Base-by-base conservation (phyloP, 257 asterid species). In the Ajuga chamaepitys region DNA sequence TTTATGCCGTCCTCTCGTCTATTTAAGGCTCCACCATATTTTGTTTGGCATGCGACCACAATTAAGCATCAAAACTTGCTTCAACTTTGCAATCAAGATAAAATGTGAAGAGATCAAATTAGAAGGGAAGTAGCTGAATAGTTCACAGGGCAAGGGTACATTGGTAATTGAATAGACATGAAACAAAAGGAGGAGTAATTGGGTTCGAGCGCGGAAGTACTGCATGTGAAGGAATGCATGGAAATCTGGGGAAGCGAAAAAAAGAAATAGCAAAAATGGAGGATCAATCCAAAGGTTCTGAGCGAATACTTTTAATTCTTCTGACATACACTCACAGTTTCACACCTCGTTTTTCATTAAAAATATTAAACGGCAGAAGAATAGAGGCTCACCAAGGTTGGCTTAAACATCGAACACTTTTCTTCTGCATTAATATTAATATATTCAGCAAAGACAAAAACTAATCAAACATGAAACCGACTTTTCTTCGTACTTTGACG, bases 141-240 rank as follows among this genome's bases (percentile, higher is more conserved):
- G 57, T 20, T 50, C 9, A 46, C 3, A 48, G 16, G n/a, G 0
- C 41, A 63, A 63, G 71, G 65, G 13, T 8, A 44, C 13, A 67
- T 17, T 18, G 9, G 73, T 67, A 67, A 68, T 24, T 50, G 10
- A 4, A 22, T 20, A 24, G 0, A 18, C 1, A 42, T 16, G 24
- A 41, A n/a, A n/a, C n/a, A n/a, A n/a, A n/a, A n/a, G n/a, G n/a
- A n/a, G n/a, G n/a, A n/a, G n/a, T n/a, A n/a, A 41, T 58, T 65
- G 75, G 77, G 74, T 70, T 81, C 51, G 51, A 71, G 74, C 70
- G 65, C 26, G 47, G 21, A 57, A 60, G 46, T 51, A 60, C 40
- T 68, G 59, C 85, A 79, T 65, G 75, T 70, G 80, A 64, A 69
- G 70, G 21, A 70, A 64, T 67, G 76, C 83, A 79, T 76, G 81